These are phyloP conservation scores for Podosphaera xanthii DNA, from an alignment of 2,329 filamentous ascomycete genomes.

Conservation along the genomic window DNA sequence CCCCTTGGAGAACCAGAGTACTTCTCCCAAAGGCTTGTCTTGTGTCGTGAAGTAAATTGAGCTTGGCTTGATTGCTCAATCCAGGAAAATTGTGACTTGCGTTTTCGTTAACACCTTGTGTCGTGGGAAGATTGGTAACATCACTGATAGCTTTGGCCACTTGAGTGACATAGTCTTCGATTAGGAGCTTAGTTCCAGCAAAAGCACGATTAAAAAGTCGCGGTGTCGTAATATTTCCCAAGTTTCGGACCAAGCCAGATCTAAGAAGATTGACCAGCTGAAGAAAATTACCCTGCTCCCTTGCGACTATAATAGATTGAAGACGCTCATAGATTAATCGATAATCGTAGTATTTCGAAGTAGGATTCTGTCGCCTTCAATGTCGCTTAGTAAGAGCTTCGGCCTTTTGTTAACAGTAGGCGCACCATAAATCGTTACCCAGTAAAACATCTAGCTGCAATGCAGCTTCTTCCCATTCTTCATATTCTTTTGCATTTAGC, in stretches of 20 bases:
- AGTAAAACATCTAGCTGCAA: constrained; percentile 60
- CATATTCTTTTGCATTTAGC: constrained; percentile 43
- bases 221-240: constrained; percentile 73
- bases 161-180: constrained; percentile 75
- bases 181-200: constrained; percentile 70
- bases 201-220: constrained; percentile 69
- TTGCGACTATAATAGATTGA: constrained; percentile 43
- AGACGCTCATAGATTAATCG: constrained; percentile 59
- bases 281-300: constrained; percentile 49
- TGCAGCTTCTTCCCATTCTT: constrained; percentile 74
- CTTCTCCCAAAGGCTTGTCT: constrained; percentile 73
- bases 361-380: constrained; percentile 55
- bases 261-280: constrained; percentile 58
- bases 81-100: constrained; percentile 19
- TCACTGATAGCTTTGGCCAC: constrained; percentile 63
- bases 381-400: not conserved
- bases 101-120: constrained; percentile 20
- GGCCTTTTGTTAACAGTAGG: not conserved
- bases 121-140: constrained; percentile 43
- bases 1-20: constrained; percentile 68
- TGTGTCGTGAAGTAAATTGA: constrained; percentile 71
- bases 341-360: constrained; percentile 68
- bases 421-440: constrained; percentile 58
- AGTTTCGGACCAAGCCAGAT: constrained; percentile 57
- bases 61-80: constrained; percentile 30